phyloP scores from a whole-genome alignment of 2,329 filamentous ascomycete genomes.

The Blastomyces gilchristii region DNA sequence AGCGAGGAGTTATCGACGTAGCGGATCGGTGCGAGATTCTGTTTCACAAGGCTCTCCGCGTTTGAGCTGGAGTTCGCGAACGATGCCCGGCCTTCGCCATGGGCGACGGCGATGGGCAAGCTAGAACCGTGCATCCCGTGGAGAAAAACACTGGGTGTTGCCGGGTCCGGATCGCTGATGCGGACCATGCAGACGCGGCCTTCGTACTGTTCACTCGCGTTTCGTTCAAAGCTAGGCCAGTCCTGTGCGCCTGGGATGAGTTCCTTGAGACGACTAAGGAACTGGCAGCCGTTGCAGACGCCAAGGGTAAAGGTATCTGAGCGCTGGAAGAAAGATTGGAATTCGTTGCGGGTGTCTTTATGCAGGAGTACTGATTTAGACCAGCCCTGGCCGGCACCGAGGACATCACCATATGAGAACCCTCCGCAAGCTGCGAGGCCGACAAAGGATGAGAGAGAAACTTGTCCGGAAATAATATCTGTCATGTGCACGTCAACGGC shows the following conservation, averaged over 20 bases:
- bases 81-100: slow-evolving; percentile 77
- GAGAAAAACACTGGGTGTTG: slow-evolving; percentile 66
- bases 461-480: slow-evolving; percentile 67
- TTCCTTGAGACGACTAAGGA: slow-evolving; percentile 71
- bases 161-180: slow-evolving; percentile 52
- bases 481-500: slow-evolving; percentile 95
- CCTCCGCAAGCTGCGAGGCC: slow-evolving; percentile 92
- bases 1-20: slow-evolving; percentile 73
- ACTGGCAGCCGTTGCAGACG: slow-evolving; percentile 96
- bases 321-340: slow-evolving; percentile 74
- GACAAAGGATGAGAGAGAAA: slow-evolving; percentile 70
- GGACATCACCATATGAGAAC: slow-evolving; percentile 86
- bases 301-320: slow-evolving; percentile 85
- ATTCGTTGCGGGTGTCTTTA: slow-evolving; percentile 61
- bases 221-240: slow-evolving; percentile 83
- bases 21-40: slow-evolving; percentile 63
- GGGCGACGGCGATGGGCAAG: slow-evolving; percentile 77
- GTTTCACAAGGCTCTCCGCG: slow-evolving; percentile 45
- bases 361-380: slow-evolving; percentile 87
- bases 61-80: slow-evolving; percentile 46
- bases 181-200: slow-evolving; percentile 77
- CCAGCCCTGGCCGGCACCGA: slow-evolving; percentile 95
- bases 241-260: slow-evolving; percentile 71
- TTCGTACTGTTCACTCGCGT: slow-evolving; percentile 81
- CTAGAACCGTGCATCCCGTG: slow-evolving; percentile 74